These are phyloP conservation scores for Trypanosoma cruzi DNA, from an alignment of 208 protist species.

Conservation along the genomic window DNA sequence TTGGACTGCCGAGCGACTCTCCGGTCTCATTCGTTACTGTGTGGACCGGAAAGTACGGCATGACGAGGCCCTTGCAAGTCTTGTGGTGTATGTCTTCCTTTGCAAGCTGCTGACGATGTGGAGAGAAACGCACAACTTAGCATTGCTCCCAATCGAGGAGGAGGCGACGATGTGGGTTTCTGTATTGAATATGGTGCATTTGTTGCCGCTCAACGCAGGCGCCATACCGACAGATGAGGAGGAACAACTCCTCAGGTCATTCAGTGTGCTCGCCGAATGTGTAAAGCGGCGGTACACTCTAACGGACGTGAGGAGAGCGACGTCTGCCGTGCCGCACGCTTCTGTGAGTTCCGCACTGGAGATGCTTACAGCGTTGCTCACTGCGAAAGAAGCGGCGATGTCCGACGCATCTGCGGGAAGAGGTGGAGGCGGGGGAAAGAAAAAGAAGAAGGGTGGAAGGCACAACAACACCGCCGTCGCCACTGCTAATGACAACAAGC, in stretches of 20 bases:
- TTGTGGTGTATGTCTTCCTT: constrained; percentile 34
- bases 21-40: constrained; percentile 16
- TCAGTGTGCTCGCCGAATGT: constrained; percentile 16
- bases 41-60: constrained; percentile 16
- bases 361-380: constrained; percentile 2
- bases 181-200: constrained; percentile 4
- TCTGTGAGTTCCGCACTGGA: constrained; percentile 1
- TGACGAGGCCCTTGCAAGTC: constrained; percentile 35
- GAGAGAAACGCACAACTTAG: background rate
- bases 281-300: constrained; percentile 15
- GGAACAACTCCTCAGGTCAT: constrained; percentile 20
- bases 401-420: background rate
- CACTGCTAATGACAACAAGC: background rate
- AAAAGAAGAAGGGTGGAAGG: background rate
- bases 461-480: background rate
- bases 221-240: constrained; percentile 7
- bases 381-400: background rate
- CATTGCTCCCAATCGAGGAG: constrained; percentile 18
- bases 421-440: background rate
- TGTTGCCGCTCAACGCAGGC: constrained; percentile 9
- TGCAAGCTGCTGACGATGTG: constrained; percentile 13
- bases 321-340: background rate
- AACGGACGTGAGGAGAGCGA: background rate
- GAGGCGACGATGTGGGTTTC: constrained; percentile 19
- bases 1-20: constrained; percentile 20